phyloP scores from a whole-genome alignment of 495 filamentous ascomycete species.

The Podospora appendiculata region DNA sequence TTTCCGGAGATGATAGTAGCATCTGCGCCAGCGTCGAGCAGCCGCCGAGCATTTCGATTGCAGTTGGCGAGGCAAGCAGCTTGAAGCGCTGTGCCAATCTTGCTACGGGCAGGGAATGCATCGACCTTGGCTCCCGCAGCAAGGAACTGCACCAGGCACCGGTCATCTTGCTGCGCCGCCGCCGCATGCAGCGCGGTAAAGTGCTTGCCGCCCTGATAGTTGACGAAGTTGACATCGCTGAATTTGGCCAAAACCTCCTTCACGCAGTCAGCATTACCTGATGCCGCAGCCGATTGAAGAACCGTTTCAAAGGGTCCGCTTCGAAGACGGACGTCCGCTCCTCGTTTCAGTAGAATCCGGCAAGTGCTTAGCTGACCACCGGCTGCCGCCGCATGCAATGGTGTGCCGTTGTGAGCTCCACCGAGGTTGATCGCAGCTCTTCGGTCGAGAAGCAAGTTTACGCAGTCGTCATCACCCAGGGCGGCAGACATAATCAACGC shows the following conservation, averaged over 20 bases:
- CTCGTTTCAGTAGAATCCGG: background rate
- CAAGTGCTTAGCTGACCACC: conserved; percentile 3
- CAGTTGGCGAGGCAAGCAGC: background rate
- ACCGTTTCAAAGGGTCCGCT: conserved; percentile 3
- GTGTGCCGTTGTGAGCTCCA: conserved; percentile 4
- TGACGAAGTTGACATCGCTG: background rate
- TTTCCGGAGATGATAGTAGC: conserved; percentile 4
- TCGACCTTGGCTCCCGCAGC: background rate
- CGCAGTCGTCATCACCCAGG: conserved; percentile 6
- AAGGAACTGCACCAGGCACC: conserved; percentile 3
- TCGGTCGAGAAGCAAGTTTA: conserved; percentile 4
- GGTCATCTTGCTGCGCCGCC: conserved; percentile 4
- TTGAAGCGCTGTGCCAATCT: conserved; percentile 3
- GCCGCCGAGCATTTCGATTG: conserved; percentile 5
- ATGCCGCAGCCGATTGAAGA: conserved; percentile 5
- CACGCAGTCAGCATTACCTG: background rate
- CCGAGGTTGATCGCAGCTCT: conserved; percentile 2
- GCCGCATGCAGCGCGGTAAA: conserved; percentile 8
- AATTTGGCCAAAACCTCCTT: background rate
- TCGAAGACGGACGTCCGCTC: background rate
- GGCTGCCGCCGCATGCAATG: conserved; percentile 7
- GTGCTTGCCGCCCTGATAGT: background rate
- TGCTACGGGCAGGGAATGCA: background rate
- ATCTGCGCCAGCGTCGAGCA: conserved; percentile 1
- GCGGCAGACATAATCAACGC: conserved; percentile 3